These are phyloP conservation scores for Galerina marginata DNA, from an alignment of 768 basidiomycete species.

Conservation along the genomic window DNA sequence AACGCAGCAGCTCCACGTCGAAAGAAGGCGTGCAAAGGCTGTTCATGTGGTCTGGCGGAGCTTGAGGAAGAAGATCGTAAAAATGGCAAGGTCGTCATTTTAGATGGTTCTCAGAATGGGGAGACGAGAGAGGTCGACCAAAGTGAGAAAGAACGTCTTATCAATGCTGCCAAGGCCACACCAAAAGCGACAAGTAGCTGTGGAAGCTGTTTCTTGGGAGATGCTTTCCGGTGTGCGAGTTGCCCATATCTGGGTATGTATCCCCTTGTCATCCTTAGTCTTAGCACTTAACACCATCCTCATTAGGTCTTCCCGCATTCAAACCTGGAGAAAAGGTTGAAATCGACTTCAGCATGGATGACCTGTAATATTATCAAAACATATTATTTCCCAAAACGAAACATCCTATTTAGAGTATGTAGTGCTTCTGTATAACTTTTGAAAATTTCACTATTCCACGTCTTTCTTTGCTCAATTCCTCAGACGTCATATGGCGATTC, in stretches of 20 bases:
- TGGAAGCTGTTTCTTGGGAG: constrained; percentile 96
- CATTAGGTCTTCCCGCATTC: constrained; percentile 91
- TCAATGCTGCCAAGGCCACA: constrained; percentile 69
- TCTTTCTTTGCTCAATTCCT: background rate
- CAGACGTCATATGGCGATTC: no score
- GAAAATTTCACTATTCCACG: background rate
- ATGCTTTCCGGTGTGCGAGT: constrained; percentile 95
- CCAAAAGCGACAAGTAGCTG: constrained; percentile 95
- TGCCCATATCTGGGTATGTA: constrained; percentile 94
- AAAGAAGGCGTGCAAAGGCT: constrained; percentile 95
- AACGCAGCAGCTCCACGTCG: constrained; percentile 58
- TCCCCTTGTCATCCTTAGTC: background rate
- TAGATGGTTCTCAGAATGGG: constrained; percentile 68
- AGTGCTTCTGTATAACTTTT: constrained; percentile 17
- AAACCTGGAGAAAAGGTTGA: constrained; percentile 98
- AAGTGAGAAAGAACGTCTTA: constrained; percentile 67
- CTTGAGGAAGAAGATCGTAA: constrained; percentile 82
- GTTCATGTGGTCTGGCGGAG: constrained; percentile 95
- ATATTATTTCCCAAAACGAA: background rate
- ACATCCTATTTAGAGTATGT: constrained; percentile 17
- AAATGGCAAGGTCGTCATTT: constrained; percentile 64
- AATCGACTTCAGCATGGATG: constrained; percentile 88
- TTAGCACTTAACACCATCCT: constrained; percentile 16
- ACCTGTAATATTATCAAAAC: constrained; percentile 57
- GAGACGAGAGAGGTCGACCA: constrained; percentile 61